Conservation (phyloP, 176 grass and related monocot species). For the Lolium perenne region DNA sequence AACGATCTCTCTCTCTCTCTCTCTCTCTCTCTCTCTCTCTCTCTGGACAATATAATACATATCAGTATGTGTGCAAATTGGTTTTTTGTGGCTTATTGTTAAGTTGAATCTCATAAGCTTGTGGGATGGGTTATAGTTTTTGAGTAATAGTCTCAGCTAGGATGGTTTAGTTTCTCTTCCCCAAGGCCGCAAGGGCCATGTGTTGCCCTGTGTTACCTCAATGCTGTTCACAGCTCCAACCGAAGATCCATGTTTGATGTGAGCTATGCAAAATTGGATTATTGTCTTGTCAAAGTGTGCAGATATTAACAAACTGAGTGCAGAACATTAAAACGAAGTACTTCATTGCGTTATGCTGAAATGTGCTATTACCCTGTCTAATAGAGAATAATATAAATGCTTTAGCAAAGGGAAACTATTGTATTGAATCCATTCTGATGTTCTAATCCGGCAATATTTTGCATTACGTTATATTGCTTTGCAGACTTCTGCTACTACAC, state of each 20-base stretch:
- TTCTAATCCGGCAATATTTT: background rate
- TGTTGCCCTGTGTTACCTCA: background rate
- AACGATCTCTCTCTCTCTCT: slow-evolving; percentile 37
- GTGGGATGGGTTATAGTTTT: slow-evolving; percentile 18
- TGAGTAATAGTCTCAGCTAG: slow-evolving; percentile 1
- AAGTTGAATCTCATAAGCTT: slow-evolving; percentile 23
- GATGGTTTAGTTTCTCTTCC: slow-evolving; percentile 11
- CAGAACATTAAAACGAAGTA: background rate
- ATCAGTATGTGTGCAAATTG: background rate
- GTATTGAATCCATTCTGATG: background rate
- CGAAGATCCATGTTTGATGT: slow-evolving; percentile 6
- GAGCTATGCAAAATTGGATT: background rate
- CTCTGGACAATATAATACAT: slow-evolving; percentile 1
- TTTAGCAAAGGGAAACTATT: slow-evolving; percentile 19
- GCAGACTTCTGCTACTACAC: slow-evolving; percentile 67
- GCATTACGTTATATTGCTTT: slow-evolving; percentile 23
- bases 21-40: slow-evolving; percentile 4
- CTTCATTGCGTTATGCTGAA: slow-evolving; percentile 13
- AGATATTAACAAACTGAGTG: slow-evolving; percentile 15
- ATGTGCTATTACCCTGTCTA: slow-evolving; percentile 13
- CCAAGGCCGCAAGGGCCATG: background rate
- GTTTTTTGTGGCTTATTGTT: background rate
- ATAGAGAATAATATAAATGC: background rate
- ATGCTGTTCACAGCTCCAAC: slow-evolving; percentile 10
- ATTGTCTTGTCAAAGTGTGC: background rate